Conservation (phyloP, 1,284 basidiomycete species). For the Pseudozyma flocculosa region DNA sequence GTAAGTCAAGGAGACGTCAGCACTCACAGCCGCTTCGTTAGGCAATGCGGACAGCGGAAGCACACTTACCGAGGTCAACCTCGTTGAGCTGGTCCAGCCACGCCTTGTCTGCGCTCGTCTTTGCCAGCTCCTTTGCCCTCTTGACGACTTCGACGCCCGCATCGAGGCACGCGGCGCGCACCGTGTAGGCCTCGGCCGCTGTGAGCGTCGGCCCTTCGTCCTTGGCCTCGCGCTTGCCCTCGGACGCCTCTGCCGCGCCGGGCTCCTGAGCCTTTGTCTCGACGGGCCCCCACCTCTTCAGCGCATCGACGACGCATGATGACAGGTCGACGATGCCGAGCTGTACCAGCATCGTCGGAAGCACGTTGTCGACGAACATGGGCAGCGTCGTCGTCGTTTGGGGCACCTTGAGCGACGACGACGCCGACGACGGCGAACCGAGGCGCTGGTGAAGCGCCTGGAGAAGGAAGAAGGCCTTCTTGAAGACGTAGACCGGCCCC, state of each 20-base stretch:
- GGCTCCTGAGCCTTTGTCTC: too few species aligned
- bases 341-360: slow-evolving; percentile 78
- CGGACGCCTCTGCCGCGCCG: too few species aligned
- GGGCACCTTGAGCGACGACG: slow-evolving; percentile 46
- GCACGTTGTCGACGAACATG: slow-evolving; percentile 80
- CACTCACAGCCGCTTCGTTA: too few species aligned
- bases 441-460: slow-evolving; percentile 67
- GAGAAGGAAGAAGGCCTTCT: slow-evolving; percentile 81
- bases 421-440: too few species aligned
- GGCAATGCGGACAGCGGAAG: too few species aligned
- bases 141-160: slow-evolving; percentile 28
- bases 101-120: not conserved
- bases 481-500: slow-evolving; percentile 72
- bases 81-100: slow-evolving; percentile 42
- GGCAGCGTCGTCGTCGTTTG: slow-evolving; percentile 62
- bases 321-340: slow-evolving; percentile 73
- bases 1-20: too few species aligned
- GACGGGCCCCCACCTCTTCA: slow-evolving; percentile 9
- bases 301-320: not conserved
- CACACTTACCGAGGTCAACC: slow-evolving; percentile 31
- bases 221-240: not conserved
- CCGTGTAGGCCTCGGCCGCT: slow-evolving; percentile 39
- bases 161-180: slow-evolving; percentile 42
- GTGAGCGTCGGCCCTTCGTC: slow-evolving; percentile 19
- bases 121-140: slow-evolving; percentile 27